Evolutionary conservation across 306 rosid species (phyloP), one percentile per base, ranked within the genome.

Genomic region (Fagus sylvatica): DNA sequence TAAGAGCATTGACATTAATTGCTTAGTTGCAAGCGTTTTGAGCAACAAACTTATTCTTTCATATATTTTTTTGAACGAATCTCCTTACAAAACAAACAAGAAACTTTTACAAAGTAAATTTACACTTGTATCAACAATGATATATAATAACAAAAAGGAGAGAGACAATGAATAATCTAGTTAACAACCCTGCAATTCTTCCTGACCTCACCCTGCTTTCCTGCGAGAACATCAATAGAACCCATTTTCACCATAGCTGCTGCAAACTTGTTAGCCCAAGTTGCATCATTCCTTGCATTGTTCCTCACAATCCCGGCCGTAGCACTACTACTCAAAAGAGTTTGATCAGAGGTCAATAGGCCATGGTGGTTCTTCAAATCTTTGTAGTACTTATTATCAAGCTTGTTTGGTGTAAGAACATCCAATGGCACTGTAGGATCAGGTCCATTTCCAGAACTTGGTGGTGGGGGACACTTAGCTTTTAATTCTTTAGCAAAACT

Each of bases 221-320:
- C 59, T 7, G 37, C 22, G 10, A 70, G 55, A 10, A 70, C 39
- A 46, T 70, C 56, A 69, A 69, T 9, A 1, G 4, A 7, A 69
- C 74, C 74, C 74, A 43, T 70, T 46, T 70, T 70, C 48, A 70
- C 74, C 74, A 70, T 70, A 22, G 74, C 74, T 19, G 54, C 56
- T 7, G 59, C 74, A 43, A 70, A 70, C 30, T 70, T 70, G 6
- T 70, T 22, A 22, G 56, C 56, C 74, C 56, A 70, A 17, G 10
- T 33, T 12, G 33, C 57, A 48, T 17, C 36, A 10, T 46, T 5
- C 36, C 39, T 17, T 10, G 59, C 56, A 48, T 43, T 70, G 22
- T 70, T 41, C 4, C 4, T 70, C 57, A 70, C 74, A 4, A 70
- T 43, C 34, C 55, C 37, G 2, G 55, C 0, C 0, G 74, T 70